These are phyloP conservation scores for Kazachstania africana DNA, from an alignment of 805 yeast genomes.

Conservation along the genomic window DNA sequence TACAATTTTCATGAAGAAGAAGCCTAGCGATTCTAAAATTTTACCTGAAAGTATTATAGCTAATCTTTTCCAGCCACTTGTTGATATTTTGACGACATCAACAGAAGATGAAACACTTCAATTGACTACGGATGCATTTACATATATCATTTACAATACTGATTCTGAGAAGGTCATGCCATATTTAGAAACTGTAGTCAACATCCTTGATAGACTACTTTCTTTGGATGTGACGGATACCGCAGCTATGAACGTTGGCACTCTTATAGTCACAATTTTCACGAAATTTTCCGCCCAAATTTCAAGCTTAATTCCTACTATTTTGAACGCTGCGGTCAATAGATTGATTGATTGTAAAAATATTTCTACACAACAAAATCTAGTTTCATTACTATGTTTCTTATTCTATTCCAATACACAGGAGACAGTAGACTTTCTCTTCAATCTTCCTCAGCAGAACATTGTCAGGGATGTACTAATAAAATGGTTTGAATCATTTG, in stretches of 20 bases:
- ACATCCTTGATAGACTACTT: slow-evolving; percentile 52
- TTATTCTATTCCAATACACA: slow-evolving; percentile 51
- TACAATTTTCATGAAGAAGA: slow-evolving; percentile 20
- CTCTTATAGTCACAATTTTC: slow-evolving; percentile 47
- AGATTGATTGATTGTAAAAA: slow-evolving; percentile 59
- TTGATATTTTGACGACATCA: slow-evolving; percentile 27
- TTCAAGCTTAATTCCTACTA: slow-evolving; percentile 32
- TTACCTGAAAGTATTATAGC: slow-evolving; percentile 19
- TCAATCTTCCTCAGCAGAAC: slow-evolving; percentile 23
- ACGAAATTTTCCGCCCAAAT: slow-evolving; percentile 36
- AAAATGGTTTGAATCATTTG: slow-evolving; percentile 78
- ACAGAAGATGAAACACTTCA: slow-evolving; percentile 73
- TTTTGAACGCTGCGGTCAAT: slow-evolving; percentile 62
- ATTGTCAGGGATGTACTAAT: slow-evolving; percentile 51
- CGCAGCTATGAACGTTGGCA: slow-evolving; percentile 70
- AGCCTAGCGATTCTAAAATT: slow-evolving; percentile 13
- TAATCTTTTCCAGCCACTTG: slow-evolving; percentile 18
- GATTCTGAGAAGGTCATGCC: slow-evolving; percentile 14
- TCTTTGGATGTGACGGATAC: slow-evolving; percentile 64
- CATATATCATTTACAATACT: slow-evolving; percentile 39
- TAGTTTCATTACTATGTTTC: slow-evolving; percentile 64
- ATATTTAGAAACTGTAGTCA: slow-evolving; percentile 25
- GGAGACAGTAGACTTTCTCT: slow-evolving; percentile 53
- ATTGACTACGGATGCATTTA: slow-evolving; percentile 62
- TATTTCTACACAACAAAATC: slow-evolving; percentile 62